These are phyloP conservation scores for Nakaseomyces uthaithaninus DNA, from an alignment of 1,139 yeast species.

Conservation along the genomic window DNA sequence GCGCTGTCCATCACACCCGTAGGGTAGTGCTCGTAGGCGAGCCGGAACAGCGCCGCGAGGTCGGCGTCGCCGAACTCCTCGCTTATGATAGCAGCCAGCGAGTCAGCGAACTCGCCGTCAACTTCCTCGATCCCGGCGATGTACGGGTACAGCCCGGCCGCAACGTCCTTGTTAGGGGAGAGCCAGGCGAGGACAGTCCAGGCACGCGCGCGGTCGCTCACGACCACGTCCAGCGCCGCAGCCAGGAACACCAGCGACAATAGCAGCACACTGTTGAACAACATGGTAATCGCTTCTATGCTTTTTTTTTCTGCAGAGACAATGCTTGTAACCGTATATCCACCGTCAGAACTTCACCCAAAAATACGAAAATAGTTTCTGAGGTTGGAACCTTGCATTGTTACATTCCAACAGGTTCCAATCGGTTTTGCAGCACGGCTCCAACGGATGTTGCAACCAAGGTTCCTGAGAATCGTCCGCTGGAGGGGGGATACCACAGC, in stretches of 20 bases:
- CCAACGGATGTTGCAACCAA: too few relatives aligned
- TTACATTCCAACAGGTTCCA: too few relatives aligned
- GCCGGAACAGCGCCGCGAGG: slow-evolving; percentile 13
- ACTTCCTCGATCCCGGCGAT: slow-evolving; percentile 13
- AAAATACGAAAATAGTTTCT: too few relatives aligned
- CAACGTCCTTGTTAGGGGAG: slow-evolving; percentile 3
- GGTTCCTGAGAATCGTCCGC: too few relatives aligned
- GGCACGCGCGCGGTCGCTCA: background rate
- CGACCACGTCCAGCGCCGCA: slow-evolving; percentile 3
- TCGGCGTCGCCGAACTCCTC: slow-evolving; percentile 9
- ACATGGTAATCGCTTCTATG: too few relatives aligned
- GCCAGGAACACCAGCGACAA: background rate
- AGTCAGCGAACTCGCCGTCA: background rate
- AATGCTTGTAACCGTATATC: too few relatives aligned
- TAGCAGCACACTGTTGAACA: too few relatives aligned
- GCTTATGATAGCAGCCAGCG: background rate
- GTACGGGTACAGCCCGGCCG: slow-evolving; percentile 16
- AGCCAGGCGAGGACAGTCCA: slow-evolving; percentile 4
- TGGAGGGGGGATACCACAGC: too few relatives aligned
- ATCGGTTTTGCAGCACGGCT: too few relatives aligned
- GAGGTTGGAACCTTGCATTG: too few relatives aligned
- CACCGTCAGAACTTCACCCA: too few relatives aligned
- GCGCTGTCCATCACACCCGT: slow-evolving; percentile 14
- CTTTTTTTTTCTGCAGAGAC: too few relatives aligned
- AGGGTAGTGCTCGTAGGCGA: slow-evolving; percentile 18